Base-by-base conservation (phyloP, 768 basidiomycete species). In the Nevesoporus exiguus region DNA sequence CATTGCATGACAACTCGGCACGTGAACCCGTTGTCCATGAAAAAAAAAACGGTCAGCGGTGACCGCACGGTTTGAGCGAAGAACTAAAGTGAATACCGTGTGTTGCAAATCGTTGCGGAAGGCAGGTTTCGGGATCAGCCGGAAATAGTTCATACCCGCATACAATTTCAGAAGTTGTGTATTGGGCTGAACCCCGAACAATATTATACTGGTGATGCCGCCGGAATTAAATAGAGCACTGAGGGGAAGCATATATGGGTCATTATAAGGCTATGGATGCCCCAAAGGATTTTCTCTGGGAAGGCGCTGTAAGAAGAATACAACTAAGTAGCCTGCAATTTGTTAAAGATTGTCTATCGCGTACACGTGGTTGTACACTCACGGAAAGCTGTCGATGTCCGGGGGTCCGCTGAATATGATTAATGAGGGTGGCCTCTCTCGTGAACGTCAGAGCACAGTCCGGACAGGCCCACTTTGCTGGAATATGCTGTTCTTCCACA, bases 401-500 rank as follows among this genome's bases (percentile, higher is more conserved):
- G 22, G n/a, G 45, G 30, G 4, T 0, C 15, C 41, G 44, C 13
- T 11, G 11, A 13, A 56, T 25, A 49, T 64, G 62, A 0, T 29
- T n/a, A 17, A 1, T 0, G 29, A 58, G 29, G 0, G 54, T 52
- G 0, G 5, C 0, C 1, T 57, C 51, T 51, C 60, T 59, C 13
- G 59, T 48, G 37, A 59, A 59, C 3, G 31, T 34, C 0, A 9
- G 5, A 2, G 0, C 0, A n/a, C 61, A 63, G 1, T 0, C 0
- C 0, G 51, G 55, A 9, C 63, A 64, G 0, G 51, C 43, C 63
- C 63, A 65, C 11, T 6, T 52, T 2, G 15, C 49, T 0, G 59
- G 49, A 13, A 60, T 8, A 24, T 64, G 63, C 2, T 45, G 52
- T 1, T 65, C 63, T 0, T 9, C 42, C 2, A 47, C 1, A 15